Evolutionary conservation across 228 moss, liverwort and hornwort genomes (phyloP).

Genomic region (Sphagnum magellanicum): DNA sequence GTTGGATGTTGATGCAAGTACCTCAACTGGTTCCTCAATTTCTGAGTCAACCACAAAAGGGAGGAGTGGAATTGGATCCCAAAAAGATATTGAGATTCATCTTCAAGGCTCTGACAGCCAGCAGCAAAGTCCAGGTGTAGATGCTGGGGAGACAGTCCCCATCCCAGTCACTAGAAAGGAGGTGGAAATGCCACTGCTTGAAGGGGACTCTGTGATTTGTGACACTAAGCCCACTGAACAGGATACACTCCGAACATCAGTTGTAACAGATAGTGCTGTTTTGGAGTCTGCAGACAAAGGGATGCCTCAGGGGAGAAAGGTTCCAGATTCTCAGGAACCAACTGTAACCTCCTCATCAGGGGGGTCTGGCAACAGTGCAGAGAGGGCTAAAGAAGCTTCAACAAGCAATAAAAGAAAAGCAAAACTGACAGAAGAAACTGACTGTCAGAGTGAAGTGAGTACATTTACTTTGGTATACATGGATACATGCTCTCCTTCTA

Average conservation of each 20-base stretch:
- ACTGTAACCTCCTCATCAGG: constrained; percentile 83
- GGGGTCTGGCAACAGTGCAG: constrained; percentile 65
- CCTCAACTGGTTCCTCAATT: constrained; percentile 67
- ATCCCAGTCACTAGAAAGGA: constrained; percentile 29
- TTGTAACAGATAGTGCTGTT: constrained; percentile 24
- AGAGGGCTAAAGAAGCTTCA: constrained; percentile 45
- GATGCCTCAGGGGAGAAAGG: constrained; percentile 20
- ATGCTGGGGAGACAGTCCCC: constrained; percentile 44
- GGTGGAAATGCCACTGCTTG: constrained; percentile 11
- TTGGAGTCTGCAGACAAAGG: constrained; percentile 31
- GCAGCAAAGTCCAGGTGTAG: constrained; percentile 30
- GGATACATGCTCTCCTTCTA: not conserved
- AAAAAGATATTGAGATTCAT: constrained; percentile 31
- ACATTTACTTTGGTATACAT: not conserved
- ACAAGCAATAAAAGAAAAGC: constrained; percentile 47
- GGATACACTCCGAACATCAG: constrained; percentile 39
- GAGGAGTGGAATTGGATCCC: constrained; percentile 14
- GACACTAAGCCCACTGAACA: constrained; percentile 29
- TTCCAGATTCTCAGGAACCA: constrained; percentile 58
- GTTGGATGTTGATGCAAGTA: constrained; percentile 33
- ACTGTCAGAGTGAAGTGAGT: constrained; percentile 88
- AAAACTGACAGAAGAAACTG: constrained; percentile 67
- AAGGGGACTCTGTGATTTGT: constrained; percentile 19
- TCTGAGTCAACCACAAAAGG: constrained; percentile 59
- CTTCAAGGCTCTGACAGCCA: constrained; percentile 21